phyloP scores from a whole-genome alignment of 139 green algal genomes.

The Chlorella sp. region DNA sequence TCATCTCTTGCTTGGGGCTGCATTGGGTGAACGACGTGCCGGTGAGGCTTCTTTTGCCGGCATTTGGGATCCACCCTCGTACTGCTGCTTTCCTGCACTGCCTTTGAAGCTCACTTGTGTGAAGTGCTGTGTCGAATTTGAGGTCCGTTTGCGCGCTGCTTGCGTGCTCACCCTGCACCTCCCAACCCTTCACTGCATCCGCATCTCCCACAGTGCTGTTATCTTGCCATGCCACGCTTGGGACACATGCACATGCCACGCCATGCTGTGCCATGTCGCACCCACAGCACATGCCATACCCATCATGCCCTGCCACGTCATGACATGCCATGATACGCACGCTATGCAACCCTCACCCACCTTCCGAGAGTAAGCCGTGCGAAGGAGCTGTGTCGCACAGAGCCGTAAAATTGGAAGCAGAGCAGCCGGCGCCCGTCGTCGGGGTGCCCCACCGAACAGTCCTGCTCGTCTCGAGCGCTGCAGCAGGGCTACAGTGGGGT shows the following conservation, averaged over 20 bases:
- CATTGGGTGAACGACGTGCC: slow-evolving; percentile 91
- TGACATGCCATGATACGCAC: not conserved
- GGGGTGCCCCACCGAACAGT: slow-evolving; percentile 46
- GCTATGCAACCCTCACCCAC: not conserved
- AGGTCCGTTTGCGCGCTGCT: not conserved
- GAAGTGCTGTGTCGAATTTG: not conserved
- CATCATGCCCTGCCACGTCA: not conserved
- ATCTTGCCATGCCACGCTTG: not conserved
- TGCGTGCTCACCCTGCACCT: not conserved
- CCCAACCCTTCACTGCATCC: not conserved
- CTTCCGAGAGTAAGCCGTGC: slow-evolving; percentile 23
- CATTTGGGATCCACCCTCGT: not conserved
- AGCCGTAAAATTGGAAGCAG: slow-evolving; percentile 47
- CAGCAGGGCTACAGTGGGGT: slow-evolving; percentile 47
- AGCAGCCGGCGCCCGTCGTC: slow-evolving; percentile 13
- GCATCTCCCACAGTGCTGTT: not conserved
- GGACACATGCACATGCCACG: no score
- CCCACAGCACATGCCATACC: not conserved
- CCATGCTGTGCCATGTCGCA: no score
- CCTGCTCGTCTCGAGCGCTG: slow-evolving; percentile 9
- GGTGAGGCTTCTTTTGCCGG: slow-evolving; percentile 35
- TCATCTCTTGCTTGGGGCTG: slow-evolving; percentile 78
- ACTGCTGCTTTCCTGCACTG: not conserved
- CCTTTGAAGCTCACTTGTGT: not conserved
- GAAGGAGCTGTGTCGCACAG: not conserved